These are phyloP conservation scores for Fusarium temperatum DNA, from an alignment of 2,329 filamentous ascomycete genomes.

Conservation along the genomic window DNA sequence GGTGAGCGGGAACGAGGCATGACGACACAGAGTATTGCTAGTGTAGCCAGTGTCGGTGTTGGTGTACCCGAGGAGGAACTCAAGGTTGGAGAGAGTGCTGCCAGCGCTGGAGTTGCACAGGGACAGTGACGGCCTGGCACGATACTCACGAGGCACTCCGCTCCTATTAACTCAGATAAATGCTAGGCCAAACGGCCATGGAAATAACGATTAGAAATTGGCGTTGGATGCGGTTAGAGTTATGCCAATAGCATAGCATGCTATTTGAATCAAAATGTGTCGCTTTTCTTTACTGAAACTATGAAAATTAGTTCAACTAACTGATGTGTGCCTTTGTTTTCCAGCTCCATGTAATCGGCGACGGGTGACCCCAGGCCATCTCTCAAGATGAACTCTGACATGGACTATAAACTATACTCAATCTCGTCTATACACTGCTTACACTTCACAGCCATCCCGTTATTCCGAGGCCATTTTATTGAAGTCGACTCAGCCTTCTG, in stretches of 20 bases:
- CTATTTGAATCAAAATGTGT: neutral
- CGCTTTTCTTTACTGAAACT: neutral
- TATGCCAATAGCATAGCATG: conserved; percentile 13
- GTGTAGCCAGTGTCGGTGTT: conserved; percentile 58
- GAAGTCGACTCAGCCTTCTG: neutral
- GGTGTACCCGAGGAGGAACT: conserved; percentile 69
- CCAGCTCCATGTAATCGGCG: neutral
- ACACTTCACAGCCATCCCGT: neutral
- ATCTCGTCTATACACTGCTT: neutral
- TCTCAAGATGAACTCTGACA: neutral
- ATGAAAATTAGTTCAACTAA: neutral
- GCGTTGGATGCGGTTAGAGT: conserved; percentile 39
- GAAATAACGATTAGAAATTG: conserved; percentile 31
- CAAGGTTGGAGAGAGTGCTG: conserved; percentile 69
- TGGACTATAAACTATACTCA: neutral
- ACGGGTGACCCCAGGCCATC: neutral
- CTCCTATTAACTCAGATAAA: neutral
- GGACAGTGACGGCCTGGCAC: conserved; percentile 7
- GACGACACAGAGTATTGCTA: conserved; percentile 55
- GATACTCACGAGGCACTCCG: neutral
- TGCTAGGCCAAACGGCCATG: conserved; percentile 13
- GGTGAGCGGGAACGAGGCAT: conserved; percentile 53
- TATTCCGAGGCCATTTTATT: neutral
- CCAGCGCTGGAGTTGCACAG: conserved; percentile 52
- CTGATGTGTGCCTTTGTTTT: neutral